A percentile compares a stretch with the other conserved stretches of the same genome.
Evolutionary conservation across 2,329 filamentous ascomycete genomes (phyloP).

Genomic region (Graphilbum ipis-grandicollis): DNA sequence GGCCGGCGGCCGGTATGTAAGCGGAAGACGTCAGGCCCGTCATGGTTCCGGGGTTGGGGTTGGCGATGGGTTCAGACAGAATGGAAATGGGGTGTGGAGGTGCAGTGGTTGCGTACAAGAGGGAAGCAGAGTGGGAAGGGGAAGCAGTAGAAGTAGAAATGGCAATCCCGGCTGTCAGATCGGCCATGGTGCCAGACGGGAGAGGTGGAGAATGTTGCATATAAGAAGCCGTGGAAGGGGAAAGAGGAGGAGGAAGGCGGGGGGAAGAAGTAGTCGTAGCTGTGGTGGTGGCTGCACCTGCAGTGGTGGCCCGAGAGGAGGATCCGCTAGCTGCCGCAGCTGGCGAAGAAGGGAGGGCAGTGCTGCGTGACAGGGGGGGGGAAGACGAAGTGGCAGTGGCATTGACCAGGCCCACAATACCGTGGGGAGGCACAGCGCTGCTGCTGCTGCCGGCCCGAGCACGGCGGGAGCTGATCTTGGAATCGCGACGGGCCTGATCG

Average conservation of each 20-base stretch:
- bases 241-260: slow-evolving; percentile 2
- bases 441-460: slow-evolving; percentile 17
- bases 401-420: not conserved
- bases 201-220: slow-evolving; percentile 2
- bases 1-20: not conserved
- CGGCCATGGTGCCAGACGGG: slow-evolving; percentile 20
- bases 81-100: slow-evolving; percentile 28
- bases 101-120: slow-evolving; percentile 24
- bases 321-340: not conserved
- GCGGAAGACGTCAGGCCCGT: not conserved
- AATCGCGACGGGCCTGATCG: slow-evolving; percentile 39
- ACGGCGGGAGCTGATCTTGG: slow-evolving; percentile 33
- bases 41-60: slow-evolving; percentile 12
- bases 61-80: slow-evolving; percentile 28
- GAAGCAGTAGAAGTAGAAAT: no score
- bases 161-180: slow-evolving; percentile 20
- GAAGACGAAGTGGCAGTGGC: not conserved
- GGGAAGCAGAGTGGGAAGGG: no score
- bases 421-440: not conserved
- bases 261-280: not conserved
- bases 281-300: not conserved
- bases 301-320: no score
- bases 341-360: not conserved
- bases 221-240: not conserved
- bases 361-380: not conserved